Base-by-base conservation (phyloP, 2,329 filamentous ascomycete species). In the Cladophialophora exuberans region DNA sequence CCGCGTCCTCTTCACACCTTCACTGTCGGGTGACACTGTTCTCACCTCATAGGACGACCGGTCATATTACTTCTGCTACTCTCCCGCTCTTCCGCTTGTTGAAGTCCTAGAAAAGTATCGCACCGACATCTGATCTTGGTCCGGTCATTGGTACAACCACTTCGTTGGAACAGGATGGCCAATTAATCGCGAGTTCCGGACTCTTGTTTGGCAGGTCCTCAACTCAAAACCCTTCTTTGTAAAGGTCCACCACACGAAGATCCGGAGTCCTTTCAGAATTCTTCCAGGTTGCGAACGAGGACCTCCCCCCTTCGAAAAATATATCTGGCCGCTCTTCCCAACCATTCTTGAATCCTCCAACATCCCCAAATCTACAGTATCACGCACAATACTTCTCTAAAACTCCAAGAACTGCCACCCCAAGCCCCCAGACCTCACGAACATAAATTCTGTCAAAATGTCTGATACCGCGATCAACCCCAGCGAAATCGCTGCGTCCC, bases 141-240 rank as follows among this genome's bases (percentile, higher is more conserved):
- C 36, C 41, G 41, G 41, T 48, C 38, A 26, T 39, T 39, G 56
- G 56, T 49, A 59, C 52, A 49, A 25, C 22, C 26, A 28, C 31
- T 15, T 33, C 15, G 31, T 42, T 15, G 39, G 28, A 20, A 6
- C 22, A 59, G 50, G 42, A 59, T 59, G 56, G 51, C 43, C 26
- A 28, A 33, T 28, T 59, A 59, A 45, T 41, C 56, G 52, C 52
- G 43, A 47, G 42, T 49, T 18, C 46, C 43, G 35, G 17, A 39
- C 35, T 39, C 35, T 20, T 13, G 7, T 20, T 20, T 20, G 7
- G 17, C 6, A 39, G 35, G 15, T 6, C 35, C 35, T 39, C 7
- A 6, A 39, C 15, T 6, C 35, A 20, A n/a, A n/a, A n/a, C n/a
- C n/a, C n/a, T 39, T 20, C 17, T 5, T 20, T 15, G 35, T 20